Evolutionary conservation across 345 rosid genomes (phyloP).

Genomic region (Hibiscus mutabilis): DNA sequence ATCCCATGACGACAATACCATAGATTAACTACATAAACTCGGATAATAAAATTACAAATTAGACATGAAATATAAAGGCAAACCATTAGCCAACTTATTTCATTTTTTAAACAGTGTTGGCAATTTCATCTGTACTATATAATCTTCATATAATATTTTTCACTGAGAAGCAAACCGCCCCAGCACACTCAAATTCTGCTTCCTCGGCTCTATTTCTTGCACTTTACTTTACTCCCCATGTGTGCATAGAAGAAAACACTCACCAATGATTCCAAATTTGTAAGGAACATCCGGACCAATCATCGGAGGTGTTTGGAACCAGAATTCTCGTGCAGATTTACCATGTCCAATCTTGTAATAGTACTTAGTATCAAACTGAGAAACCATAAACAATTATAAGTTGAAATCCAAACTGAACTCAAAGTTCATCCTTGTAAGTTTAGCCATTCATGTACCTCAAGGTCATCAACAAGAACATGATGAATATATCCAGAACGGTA

Average conservation of each 20-base stretch:
- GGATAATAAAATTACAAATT: too few species aligned
- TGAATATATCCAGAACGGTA: constrained; percentile 86
- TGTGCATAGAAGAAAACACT: constrained; percentile 8
- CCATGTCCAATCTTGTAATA: constrained; percentile 71
- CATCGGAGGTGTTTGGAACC: constrained; percentile 81
- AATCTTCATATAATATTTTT: too few species aligned
- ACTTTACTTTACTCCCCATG: constrained; percentile 23
- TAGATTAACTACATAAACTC: too few species aligned
- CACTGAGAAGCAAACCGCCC: too few species aligned
- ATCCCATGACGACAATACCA: too few species aligned
- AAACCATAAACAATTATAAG: not conserved
- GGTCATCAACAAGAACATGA: constrained; percentile 66
- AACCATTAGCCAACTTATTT: too few species aligned
- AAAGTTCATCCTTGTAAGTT: not conserved
- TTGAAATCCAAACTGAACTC: too few species aligned
- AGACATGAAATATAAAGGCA: too few species aligned
- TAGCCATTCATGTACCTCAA: constrained; percentile 43
- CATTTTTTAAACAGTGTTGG: too few species aligned
- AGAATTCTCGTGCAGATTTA: constrained; percentile 8
- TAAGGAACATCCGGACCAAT: constrained; percentile 68
- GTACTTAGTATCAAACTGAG: constrained; percentile 80
- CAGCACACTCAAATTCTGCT: not conserved
- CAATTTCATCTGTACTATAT: too few species aligned
- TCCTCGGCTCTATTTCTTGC: constrained; percentile 58
- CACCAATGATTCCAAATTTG: constrained; percentile 93